phyloP scores from a whole-genome alignment of 441 rosid genomes.

The Populus hybrid region DNA sequence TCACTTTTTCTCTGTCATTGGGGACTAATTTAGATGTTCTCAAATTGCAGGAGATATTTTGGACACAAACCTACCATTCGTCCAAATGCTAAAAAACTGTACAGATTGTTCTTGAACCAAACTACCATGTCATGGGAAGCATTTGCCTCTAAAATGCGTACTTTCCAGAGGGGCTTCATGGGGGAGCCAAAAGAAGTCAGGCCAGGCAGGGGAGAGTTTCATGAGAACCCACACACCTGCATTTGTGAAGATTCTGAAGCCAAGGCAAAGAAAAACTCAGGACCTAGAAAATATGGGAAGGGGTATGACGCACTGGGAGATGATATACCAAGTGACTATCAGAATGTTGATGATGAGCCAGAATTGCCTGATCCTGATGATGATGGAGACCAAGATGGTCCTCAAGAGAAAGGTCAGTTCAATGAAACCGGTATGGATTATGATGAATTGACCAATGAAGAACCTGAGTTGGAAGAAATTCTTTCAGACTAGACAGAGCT shows the following conservation, averaged over 20 bases:
- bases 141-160: constrained; percentile 71
- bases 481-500: constrained; percentile 59
- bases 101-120: constrained; percentile 62
- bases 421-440: constrained; percentile 59
- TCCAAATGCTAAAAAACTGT: constrained; percentile 87
- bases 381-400: constrained; percentile 43
- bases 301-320: constrained; percentile 29
- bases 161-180: constrained; percentile 86
- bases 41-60: constrained; percentile 70
- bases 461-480: constrained; percentile 78
- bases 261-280: constrained; percentile 34
- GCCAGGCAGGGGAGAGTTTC: constrained; percentile 97
- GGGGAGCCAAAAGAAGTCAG: constrained; percentile 94
- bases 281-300: constrained; percentile 49
- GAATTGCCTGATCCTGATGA: constrained; percentile 29
- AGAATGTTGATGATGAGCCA: constrained; percentile 35
- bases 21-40: constrained; percentile 17
- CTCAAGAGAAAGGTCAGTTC: constrained; percentile 37
- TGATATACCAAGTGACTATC: constrained; percentile 38
- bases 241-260: constrained; percentile 69
- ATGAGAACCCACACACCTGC: constrained; percentile 90
- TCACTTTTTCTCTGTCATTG: background rate
- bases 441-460: constrained; percentile 54
- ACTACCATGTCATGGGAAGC: constrained; percentile 81
- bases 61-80: constrained; percentile 96